Evolutionary conservation across 2,329 filamentous ascomycete genomes (phyloP).

Genomic region (Orbilia oligospora): DNA sequence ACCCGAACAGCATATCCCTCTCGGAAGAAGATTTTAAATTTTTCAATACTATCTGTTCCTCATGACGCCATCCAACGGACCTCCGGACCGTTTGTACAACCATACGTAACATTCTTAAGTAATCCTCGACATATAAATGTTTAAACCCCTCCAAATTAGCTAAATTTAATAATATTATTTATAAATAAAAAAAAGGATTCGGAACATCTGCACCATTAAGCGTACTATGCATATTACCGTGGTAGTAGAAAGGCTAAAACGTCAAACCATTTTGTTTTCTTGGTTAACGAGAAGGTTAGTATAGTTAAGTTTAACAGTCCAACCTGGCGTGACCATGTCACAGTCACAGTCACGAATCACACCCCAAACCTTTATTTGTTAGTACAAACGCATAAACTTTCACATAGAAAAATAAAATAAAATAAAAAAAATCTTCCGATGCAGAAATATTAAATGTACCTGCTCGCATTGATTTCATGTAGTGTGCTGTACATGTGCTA

Average conservation of each 20-base stretch:
- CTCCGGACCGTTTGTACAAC: not conserved
- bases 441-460: too few species aligned
- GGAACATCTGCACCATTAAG: too few species aligned
- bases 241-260: not conserved
- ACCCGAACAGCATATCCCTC: too few species aligned
- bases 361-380: not conserved
- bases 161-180: conserved; percentile 10
- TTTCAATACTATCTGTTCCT: too few species aligned
- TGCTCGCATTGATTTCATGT: too few species aligned
- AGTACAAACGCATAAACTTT: too few species aligned
- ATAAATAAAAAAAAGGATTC: conserved; percentile 1
- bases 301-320: conserved; percentile 2
- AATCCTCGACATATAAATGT: not conserved
- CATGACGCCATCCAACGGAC: conserved; percentile 22
- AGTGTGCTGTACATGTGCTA: too few species aligned
- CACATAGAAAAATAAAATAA: not conserved
- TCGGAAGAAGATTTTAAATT: too few species aligned
- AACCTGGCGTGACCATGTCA: conserved; percentile 24
- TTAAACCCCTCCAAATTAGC: not conserved
- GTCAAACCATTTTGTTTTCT: too few species aligned
- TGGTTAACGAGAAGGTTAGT: too few species aligned
- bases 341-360: conserved; percentile 14
- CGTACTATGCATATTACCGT: too few species aligned
- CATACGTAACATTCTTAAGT: conserved; percentile 4
- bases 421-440: conserved; percentile 7